Percentiles rank a stretch among this genome's conserved stretches.
phyloP scores from a whole-genome alignment of 306 rosid genomes.

The Prunus armeniaca region DNA sequence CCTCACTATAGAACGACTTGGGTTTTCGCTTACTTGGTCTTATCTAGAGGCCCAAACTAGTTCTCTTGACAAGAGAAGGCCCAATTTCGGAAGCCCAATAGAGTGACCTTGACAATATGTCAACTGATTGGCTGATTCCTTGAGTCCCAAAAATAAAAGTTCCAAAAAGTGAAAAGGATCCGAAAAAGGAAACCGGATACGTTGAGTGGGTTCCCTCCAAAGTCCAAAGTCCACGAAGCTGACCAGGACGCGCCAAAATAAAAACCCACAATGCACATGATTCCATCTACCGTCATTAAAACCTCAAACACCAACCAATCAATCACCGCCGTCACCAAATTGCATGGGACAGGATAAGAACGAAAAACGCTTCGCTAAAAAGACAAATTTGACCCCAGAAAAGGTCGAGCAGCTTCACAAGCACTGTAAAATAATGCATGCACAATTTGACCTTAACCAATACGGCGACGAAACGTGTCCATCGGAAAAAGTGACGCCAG shows the following conservation, averaged over 20 bases:
- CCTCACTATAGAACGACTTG: too few species aligned
- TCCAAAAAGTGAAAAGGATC: background rate
- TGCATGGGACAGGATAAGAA: background rate
- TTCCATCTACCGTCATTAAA: background rate
- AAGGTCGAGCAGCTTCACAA: background rate
- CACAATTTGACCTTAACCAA: background rate
- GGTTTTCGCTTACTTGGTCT: too few species aligned
- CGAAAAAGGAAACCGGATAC: background rate
- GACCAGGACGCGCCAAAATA: background rate
- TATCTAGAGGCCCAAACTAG: background rate
- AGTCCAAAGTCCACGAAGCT: background rate
- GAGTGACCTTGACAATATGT: background rate
- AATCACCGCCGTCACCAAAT: conserved; percentile 6
- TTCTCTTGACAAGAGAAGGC: too few species aligned
- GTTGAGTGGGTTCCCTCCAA: background rate
- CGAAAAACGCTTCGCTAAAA: background rate
- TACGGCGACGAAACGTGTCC: background rate
- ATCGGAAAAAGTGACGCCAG: background rate
- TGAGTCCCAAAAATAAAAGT: background rate
- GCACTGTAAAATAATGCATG: background rate
- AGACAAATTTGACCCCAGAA: background rate
- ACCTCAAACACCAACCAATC: background rate
- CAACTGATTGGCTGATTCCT: conserved; percentile 1
- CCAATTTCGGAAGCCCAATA: background rate
- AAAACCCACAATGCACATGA: background rate